Base-by-base conservation (phyloP, 1,284 basidiomycete species). In the Inonotus hispidus region DNA sequence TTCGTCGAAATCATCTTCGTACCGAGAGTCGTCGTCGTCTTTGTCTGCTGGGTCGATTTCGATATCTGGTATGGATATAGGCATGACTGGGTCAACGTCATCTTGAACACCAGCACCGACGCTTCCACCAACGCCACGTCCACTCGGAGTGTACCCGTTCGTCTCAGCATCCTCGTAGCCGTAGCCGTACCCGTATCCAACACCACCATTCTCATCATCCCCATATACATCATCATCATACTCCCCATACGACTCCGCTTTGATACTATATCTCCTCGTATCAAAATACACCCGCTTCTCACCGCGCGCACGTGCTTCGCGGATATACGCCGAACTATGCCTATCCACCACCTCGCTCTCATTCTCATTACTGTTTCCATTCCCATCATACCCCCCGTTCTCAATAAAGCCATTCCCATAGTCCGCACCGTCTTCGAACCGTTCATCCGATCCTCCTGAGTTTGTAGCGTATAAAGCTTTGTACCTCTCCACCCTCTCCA, bases 261-360 rank as follows among this genome's bases (percentile, higher is more conserved):
- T 52, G 27, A 52, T 52, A 29, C 25, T 35, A 27, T 29, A 29
- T 7, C 23, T 16, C 29, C 29, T 54, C 32, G 19, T 27, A 19
- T 29, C 19, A 21, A 21, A 54, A 21, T 63, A 63, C 37, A 63
- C 61, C 7, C 61, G 57, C 25, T 63, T 63, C 57, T 63, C 61
- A 14, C 61, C 61, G 14, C 61, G 39, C 37, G 61, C 61, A 16
- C 61, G 56, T 16, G 61, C 61, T 14, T 47, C 38, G 23, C 60
- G 60, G 46, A 62, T 62, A 43, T 58, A 62, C 35, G 60, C 41
- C 27, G 60, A 62, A 16, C 38, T 62, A 23, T 49, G 60, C 16
- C 56, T 58, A 37, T 62, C 60, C 27, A 56, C 29, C 46, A 56
- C 16, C 14, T 56, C 60, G 37, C 39, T 50, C 19, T 43, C 4